Evolutionary conservation across 106 monocot genomes (phyloP).

Genomic region (Amphibolis antarctica): DNA sequence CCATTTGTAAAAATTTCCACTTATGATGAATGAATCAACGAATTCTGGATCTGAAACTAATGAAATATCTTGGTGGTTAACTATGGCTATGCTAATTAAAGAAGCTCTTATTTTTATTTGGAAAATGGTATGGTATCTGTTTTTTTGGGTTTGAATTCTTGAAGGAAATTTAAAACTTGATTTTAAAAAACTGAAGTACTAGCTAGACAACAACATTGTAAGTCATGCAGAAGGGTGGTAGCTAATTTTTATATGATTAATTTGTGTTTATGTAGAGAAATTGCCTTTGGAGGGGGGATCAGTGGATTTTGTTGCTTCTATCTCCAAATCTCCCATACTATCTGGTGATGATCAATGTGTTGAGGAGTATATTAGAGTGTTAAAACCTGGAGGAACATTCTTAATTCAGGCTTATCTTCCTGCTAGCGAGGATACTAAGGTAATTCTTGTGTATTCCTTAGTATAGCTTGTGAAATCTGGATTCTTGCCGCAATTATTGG

Average conservation of each 20-base stretch:
- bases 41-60: neutral
- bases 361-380: conserved; percentile 48
- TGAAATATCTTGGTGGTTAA: neutral
- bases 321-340: conserved; percentile 10
- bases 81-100: neutral
- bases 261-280: neutral
- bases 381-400: conserved; percentile 59
- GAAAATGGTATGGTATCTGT: neutral
- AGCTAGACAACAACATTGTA: too few species aligned
- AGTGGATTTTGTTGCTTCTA: conserved; percentile 32
- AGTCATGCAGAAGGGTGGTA: neutral
- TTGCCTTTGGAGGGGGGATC: conserved; percentile 35
- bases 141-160: neutral
- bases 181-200: neutral
- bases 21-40: neutral
- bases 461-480: neutral
- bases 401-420: conserved; percentile 22
- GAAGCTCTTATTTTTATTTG: neutral
- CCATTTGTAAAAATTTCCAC: neutral
- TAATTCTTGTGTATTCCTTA: neutral
- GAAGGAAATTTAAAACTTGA: neutral
- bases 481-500: conserved; percentile 1
- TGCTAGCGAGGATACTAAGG: conserved; percentile 25
- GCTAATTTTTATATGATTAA: neutral
- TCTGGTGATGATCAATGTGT: conserved; percentile 1